Conservation (phyloP, 2,329 filamentous ascomycete species). For the Ophiocordyceps camponoti-saundersi region DNA sequence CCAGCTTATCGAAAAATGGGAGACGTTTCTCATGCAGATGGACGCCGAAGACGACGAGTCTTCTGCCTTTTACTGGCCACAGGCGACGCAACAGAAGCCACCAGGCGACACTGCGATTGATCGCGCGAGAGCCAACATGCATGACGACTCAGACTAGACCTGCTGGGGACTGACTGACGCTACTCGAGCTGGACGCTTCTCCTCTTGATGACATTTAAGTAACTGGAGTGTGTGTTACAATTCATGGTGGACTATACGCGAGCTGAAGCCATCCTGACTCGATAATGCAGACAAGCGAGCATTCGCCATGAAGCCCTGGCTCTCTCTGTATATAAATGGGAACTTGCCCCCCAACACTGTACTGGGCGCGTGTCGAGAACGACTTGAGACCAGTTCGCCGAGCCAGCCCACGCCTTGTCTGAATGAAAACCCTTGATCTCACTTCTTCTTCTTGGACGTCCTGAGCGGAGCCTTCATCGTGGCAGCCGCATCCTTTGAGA, state of each 20-base stretch:
- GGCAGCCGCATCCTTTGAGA: constrained; percentile 17
- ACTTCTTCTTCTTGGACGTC: constrained; percentile 20
- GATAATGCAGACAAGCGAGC: constrained; percentile 9
- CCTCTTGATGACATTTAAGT: not conserved
- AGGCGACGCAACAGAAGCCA: constrained; percentile 31
- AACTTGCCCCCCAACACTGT: not conserved
- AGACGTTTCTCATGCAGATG: constrained; percentile 91
- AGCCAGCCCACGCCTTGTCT: not conserved
- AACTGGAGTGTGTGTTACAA: not conserved
- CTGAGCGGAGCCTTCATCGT: constrained; percentile 7
- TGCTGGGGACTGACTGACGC: not conserved
- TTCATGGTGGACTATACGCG: not conserved
- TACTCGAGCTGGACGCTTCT: not conserved
- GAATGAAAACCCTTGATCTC: not conserved
- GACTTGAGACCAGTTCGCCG: not conserved
- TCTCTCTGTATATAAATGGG: constrained; percentile 13
- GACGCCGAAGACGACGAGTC: constrained; percentile 78
- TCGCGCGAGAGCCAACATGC: constrained; percentile 38
- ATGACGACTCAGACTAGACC: constrained; percentile 42
- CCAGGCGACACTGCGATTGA: constrained; percentile 42
- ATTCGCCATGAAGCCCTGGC: constrained; percentile 10
- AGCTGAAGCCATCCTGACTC: not conserved
- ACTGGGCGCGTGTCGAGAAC: not conserved
- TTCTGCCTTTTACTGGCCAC: constrained; percentile 44
- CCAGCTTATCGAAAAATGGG: constrained; percentile 74